Conservation (phyloP, 495 filamentous ascomycete species). For the Neurospora intermedia region DNA sequence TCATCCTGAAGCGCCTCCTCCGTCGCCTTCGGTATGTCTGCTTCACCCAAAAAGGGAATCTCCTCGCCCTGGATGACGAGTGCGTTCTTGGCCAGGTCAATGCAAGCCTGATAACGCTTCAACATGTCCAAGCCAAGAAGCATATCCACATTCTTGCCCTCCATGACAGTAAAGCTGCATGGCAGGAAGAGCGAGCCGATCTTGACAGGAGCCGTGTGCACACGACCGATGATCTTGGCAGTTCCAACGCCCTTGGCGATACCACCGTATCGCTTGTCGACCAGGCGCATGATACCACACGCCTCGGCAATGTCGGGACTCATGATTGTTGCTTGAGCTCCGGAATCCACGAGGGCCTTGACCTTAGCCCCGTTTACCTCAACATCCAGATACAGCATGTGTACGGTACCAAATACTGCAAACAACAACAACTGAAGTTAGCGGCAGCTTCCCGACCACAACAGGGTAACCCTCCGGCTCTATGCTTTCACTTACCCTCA, state of each 20-base stretch:
- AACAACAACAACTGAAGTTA: background rate
- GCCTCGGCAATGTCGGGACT: constrained; percentile 80
- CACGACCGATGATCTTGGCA: constrained; percentile 85
- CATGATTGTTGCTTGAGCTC: constrained; percentile 98
- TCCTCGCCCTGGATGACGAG: constrained; percentile 81
- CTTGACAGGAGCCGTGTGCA: constrained; percentile 87
- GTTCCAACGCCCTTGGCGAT: constrained; percentile 90
- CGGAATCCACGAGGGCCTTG: constrained; percentile 96
- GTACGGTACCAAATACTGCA: constrained; percentile 80
- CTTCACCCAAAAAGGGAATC: constrained; percentile 82
- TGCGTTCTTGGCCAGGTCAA: constrained; percentile 71
- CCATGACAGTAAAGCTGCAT: constrained; percentile 99
- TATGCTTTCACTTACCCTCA: constrained; percentile 55
- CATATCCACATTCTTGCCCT: constrained; percentile 94
- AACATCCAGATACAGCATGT: constrained; percentile 92
- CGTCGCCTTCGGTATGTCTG: constrained; percentile 75
- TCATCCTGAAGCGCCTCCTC: constrained; percentile 68
- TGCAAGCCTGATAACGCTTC: constrained; percentile 82
- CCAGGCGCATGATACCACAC: constrained; percentile 95
- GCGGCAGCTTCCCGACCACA: background rate
- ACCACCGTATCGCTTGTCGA: constrained; percentile 83
- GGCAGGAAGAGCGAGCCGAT: constrained; percentile 81
- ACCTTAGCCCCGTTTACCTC: constrained; percentile 87
- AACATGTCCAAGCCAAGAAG: constrained; percentile 94
- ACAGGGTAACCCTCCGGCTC: background rate